phyloP scores from a whole-genome alignment of 805 yeast species.

The Yarrowia deformans region DNA sequence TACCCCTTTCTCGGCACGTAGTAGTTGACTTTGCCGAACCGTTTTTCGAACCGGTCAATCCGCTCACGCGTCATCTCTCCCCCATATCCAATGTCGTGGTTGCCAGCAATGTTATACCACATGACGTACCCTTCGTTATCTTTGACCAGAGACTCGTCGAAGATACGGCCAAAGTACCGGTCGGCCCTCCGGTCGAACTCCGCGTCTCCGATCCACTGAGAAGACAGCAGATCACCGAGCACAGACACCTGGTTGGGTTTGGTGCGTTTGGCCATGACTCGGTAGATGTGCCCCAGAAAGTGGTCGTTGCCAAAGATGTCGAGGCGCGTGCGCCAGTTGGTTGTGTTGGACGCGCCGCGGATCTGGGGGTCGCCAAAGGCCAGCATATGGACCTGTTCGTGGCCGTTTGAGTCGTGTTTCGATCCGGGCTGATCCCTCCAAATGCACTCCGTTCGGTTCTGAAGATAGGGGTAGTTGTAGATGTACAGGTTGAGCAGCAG shows the following conservation, averaged over 20 bases:
- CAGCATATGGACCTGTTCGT: slow-evolving; percentile 59
- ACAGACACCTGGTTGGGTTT: slow-evolving; percentile 84
- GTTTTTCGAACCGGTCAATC: slow-evolving; percentile 72
- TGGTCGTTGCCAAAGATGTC: slow-evolving; percentile 92
- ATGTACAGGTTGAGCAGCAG: slow-evolving; percentile 33
- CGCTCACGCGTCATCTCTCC: slow-evolving; percentile 96
- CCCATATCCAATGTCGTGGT: slow-evolving; percentile 94
- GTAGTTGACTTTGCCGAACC: slow-evolving; percentile 87
- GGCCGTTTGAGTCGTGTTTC: background rate
- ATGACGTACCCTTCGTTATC: slow-evolving; percentile 54
- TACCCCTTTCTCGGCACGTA: slow-evolving; percentile 73
- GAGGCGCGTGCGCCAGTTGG: slow-evolving; percentile 73
- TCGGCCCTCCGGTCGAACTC: slow-evolving; percentile 84
- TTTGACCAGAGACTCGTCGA: slow-evolving; percentile 42
- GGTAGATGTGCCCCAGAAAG: slow-evolving; percentile 83
- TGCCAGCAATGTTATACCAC: slow-evolving; percentile 76
- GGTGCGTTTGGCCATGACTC: slow-evolving; percentile 66
- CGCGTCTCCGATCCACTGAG: slow-evolving; percentile 91
- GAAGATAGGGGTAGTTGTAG: slow-evolving; percentile 35
- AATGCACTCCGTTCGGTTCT: background rate
- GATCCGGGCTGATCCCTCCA: background rate
- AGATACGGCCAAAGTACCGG: slow-evolving; percentile 56
- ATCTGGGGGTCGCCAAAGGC: slow-evolving; percentile 98
- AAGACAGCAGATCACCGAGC: slow-evolving; percentile 90
- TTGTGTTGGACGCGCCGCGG: slow-evolving; percentile 80